Conservation (phyloP, 768 basidiomycete genomes). For the Rhizopogon vesiculosus region DNA sequence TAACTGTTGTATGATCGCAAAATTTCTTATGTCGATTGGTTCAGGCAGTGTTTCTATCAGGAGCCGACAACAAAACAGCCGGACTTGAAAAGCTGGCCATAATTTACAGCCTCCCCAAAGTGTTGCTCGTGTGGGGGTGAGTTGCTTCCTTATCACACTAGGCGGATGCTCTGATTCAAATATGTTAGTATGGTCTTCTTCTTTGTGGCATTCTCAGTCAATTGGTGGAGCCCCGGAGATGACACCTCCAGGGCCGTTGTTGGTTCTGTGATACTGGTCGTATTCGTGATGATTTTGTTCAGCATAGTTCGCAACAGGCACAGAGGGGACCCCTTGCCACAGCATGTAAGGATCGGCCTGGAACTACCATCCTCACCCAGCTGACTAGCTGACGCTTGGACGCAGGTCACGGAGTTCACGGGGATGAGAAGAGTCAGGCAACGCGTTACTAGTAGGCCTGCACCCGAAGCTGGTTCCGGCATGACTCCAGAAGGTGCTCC, state of each 20-base stretch:
- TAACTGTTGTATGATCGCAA: constrained; percentile 5
- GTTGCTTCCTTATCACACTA: constrained; percentile 13
- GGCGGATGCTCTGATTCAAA: neutral
- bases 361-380: no score
- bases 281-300: constrained; percentile 36
- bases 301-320: constrained; percentile 32
- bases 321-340: constrained; percentile 16
- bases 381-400: no score
- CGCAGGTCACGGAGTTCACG: no score
- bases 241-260: constrained; percentile 17
- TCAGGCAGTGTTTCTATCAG: constrained; percentile 13
- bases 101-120: constrained; percentile 50
- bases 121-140: constrained; percentile 56
- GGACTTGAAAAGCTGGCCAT: constrained; percentile 49
- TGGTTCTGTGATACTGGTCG: constrained; percentile 23
- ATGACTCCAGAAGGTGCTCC: no score
- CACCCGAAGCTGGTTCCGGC: no score
- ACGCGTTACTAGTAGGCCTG: no score
- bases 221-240: constrained; percentile 15
- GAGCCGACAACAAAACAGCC: constrained; percentile 19
- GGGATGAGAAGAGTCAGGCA: no score
- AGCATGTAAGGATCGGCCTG: no score
- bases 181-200: constrained; percentile 24
- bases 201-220: constrained; percentile 15
- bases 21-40: neutral